Conservation (phyloP, 805 yeast genomes). For the Hanseniaspora vineae region DNA sequence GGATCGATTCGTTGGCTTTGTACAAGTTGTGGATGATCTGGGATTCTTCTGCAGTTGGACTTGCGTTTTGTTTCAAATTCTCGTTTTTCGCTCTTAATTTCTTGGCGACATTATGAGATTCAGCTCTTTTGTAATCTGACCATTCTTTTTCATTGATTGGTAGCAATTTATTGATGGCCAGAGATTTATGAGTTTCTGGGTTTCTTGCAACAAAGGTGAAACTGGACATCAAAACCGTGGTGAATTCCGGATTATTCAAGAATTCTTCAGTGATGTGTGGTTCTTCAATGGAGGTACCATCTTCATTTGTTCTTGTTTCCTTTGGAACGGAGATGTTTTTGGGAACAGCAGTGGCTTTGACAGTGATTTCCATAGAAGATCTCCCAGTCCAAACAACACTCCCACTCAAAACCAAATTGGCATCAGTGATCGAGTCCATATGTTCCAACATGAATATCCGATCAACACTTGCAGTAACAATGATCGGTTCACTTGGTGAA, state of each 20-base stretch:
- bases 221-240: slow-evolving; percentile 74
- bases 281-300: slow-evolving; percentile 31
- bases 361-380: slow-evolving; percentile 90
- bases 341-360: slow-evolving; percentile 71
- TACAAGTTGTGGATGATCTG: slow-evolving; percentile 67
- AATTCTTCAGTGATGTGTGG: slow-evolving; percentile 38
- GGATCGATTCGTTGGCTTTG: slow-evolving; percentile 23
- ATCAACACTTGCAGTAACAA: slow-evolving; percentile 92
- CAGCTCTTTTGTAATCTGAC: slow-evolving; percentile 78
- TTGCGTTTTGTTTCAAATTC: slow-evolving; percentile 50
- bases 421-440: slow-evolving; percentile 61
- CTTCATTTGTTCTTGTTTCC: slow-evolving; percentile 63
- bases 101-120: slow-evolving; percentile 77
- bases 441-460: slow-evolving; percentile 77
- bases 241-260: slow-evolving; percentile 38
- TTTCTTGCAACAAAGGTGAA: slow-evolving; percentile 94
- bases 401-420: slow-evolving; percentile 79
- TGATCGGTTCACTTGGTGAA: slow-evolving; percentile 90
- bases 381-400: slow-evolving; percentile 89
- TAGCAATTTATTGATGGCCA: slow-evolving; percentile 69
- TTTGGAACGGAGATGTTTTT: slow-evolving; percentile 32
- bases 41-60: slow-evolving; percentile 61
- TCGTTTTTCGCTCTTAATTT: slow-evolving; percentile 60
- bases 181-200: slow-evolving; percentile 82
- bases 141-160: slow-evolving; percentile 69